Base-by-base conservation (phyloP, 1,284 basidiomycete genomes). In the Meripilus lineatus region DNA sequence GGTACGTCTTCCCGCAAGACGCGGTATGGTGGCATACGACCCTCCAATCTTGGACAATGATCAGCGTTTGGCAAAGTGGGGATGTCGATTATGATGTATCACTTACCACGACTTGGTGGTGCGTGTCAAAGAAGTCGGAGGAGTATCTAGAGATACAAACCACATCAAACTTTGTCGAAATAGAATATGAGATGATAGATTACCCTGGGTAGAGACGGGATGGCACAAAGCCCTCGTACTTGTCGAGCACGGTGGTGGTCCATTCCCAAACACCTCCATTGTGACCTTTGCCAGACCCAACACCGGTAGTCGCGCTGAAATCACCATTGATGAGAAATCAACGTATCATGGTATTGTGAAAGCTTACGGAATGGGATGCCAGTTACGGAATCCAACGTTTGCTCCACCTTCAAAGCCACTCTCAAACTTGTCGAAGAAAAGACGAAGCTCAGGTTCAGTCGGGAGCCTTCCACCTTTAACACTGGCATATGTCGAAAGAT, bases 231-330 rank as follows among this genome's bases (percentile, higher is more conserved):
- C 91, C 93, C 2, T 89, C 81, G 53, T 81, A 74, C 30, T 70
- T 73, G 22, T 81, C 79, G 41, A 95, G 79, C 22, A 73, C 52
- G 5, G 92, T 93, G 20, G 84, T 85, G 3, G 95, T 97, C 94
- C 94, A 98, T 68, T 97, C 93, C 93, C 93, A 99, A n/a, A 96
- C 86, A 15, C 95, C 95, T 15, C 95, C 95, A 55, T 98, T 97
- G 54, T 84, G 82, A 21, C 85, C 84, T 59, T 67, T 74, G 2
- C 77, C 75, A 26, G 62, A 69, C 42, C 63, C 64, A 48, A 68
- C 61, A 40, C 79, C 85, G 4, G 72, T 79, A 39, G 84, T 86
- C 20, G 81, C 76, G 33, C 84, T 87, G 42, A n/a, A 10, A 44
- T 10, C 17, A 17, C 20, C 13, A 18, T 24, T 25, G 5, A 35